These are phyloP conservation scores for Globisporangium parvum DNA, from an alignment of 352 stramenopile genomes.

Conservation along the genomic window DNA sequence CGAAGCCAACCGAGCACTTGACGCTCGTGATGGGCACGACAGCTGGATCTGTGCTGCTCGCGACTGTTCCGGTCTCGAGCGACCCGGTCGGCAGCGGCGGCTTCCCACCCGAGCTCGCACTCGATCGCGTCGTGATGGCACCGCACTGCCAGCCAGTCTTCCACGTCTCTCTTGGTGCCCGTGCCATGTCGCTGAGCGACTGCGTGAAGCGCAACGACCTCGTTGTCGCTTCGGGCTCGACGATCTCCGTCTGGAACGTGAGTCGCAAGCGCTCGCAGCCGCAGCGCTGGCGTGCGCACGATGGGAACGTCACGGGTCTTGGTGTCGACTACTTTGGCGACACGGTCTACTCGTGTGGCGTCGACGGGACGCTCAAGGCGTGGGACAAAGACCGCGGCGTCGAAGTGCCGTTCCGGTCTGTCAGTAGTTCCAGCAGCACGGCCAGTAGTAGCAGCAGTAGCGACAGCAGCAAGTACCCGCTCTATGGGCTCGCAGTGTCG, in stretches of 20 bases:
- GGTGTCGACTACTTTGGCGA: conserved; percentile 60
- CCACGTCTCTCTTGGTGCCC: conserved; percentile 17
- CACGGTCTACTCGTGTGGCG: conserved; percentile 48
- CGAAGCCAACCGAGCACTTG: conserved; percentile 14
- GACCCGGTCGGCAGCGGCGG: background rate
- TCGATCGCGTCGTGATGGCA: conserved; percentile 44
- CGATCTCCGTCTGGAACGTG: conserved; percentile 68
- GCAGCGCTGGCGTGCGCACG: conserved; percentile 52
- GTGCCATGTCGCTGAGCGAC: conserved; percentile 39
- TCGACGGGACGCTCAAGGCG: conserved; percentile 56
- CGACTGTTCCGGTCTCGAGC: conserved; percentile 23
- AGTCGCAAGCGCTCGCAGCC: conserved; percentile 36
- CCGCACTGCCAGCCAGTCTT: conserved; percentile 66
- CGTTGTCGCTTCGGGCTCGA: conserved; percentile 52
- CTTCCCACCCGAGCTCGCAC: conserved; percentile 16
- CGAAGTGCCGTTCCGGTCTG: conserved; percentile 14
- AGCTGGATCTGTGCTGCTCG: conserved; percentile 51
- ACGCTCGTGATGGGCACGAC: conserved; percentile 56
- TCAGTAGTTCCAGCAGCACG: conserved; percentile 1
- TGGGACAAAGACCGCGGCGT: conserved; percentile 48
- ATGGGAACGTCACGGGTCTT: conserved; percentile 61
- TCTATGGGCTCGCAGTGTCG: conserved; percentile 69
- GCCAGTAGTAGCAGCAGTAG: background rate
- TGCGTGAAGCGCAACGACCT: conserved; percentile 51
- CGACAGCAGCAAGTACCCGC: conserved; percentile 44